Evolutionary conservation across 2,329 filamentous ascomycete species (phyloP), one percentile per base, ranked within the genome.

Genomic region (Cryphonectria radicalis): DNA sequence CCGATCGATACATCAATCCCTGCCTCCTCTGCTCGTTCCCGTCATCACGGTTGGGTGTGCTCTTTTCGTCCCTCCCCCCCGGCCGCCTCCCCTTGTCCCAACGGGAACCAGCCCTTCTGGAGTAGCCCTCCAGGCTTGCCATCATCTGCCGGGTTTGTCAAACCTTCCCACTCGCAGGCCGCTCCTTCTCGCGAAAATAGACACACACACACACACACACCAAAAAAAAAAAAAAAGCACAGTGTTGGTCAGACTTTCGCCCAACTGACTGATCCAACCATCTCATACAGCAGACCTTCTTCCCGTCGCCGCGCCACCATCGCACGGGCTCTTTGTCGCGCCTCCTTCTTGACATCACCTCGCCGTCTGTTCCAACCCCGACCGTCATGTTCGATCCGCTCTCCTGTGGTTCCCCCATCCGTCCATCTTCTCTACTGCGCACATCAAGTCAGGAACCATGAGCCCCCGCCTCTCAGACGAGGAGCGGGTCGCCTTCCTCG

Each of bases 401-500:
- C 40, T 28, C 28, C 40, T 28, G 43, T 57, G 13, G n/a, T 28
- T 14, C 60, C 4, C 35, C 43, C 35, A 19, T 32, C n/a, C 43
- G 46, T 28, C 67, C 59, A 64, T 22, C 43, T 42, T 25, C 60
- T 19, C 28, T 64, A 35, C 67, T 64, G 60, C 67, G 59, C 60
- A 63, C 13, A 28, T 42, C 43, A 7, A 42, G 13, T 57, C 40
- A 62, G 17, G 19, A 59, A 68, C 60, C 32, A 73, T 73, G 72
- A 73, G 69, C 40, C 40, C 53, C 46, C 64, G 66, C 17, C 11
- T 35, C 17, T 72, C 67, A 10, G 67, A 73, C 40, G 72, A 72
- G 60, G 72, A 73, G 50, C 72, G 60, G 13, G 40, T 72, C n/a
- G 72, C 72, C 37, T 73, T 73, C 70, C 67, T 73, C 25, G 65